phyloP scores from a whole-genome alignment of 345 rosid genomes.

The Odontarrhena argentea region DNA sequence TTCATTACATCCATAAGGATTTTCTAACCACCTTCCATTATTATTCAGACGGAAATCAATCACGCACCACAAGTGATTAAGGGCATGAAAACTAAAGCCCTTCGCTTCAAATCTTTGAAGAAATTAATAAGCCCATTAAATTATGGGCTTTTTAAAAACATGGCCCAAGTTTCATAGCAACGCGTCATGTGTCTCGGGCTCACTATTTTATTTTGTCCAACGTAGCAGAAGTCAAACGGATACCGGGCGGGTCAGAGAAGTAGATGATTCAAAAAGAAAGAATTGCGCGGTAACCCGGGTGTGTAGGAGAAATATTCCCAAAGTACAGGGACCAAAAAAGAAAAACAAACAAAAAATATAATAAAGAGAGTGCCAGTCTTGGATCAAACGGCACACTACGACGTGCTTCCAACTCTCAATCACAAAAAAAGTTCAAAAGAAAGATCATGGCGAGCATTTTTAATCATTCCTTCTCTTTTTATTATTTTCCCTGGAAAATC shows the following conservation, averaged over 20 bases:
- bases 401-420: constrained; percentile 36
- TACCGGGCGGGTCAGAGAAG: constrained; percentile 7
- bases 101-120: no score
- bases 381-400: constrained; percentile 29
- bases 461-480: neutral
- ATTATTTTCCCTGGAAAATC: constrained; percentile 28
- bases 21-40: no score
- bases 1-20: no score
- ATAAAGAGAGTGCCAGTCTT: constrained; percentile 13
- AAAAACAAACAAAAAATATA: constrained; percentile 28
- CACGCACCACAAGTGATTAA: no score
- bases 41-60: no score
- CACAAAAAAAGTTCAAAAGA: constrained; percentile 2
- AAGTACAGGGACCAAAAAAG: neutral
- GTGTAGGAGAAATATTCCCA: constrained; percentile 24
- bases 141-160: no score
- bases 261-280: constrained; percentile 5
- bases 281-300: constrained; percentile 59
- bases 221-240: neutral
- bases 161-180: no score
- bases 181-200: no score
- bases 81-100: no score
- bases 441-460: constrained; percentile 33
- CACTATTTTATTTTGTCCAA: neutral
- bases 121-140: no score